Conservation (phyloP, 257 asterid genomes). For the Nicotiana attenuata region DNA sequence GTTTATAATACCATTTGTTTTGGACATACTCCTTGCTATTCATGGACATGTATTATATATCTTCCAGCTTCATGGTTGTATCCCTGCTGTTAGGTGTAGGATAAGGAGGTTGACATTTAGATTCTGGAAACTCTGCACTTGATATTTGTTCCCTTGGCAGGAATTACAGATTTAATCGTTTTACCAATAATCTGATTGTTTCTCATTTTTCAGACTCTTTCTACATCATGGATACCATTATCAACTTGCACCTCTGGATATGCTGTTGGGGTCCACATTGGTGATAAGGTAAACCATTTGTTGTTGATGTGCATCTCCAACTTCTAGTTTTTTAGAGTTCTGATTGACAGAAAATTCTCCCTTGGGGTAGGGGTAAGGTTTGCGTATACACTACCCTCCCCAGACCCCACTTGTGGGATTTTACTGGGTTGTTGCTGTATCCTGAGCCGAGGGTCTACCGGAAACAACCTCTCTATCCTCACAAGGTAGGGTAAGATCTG, state of each 20-base stretch:
- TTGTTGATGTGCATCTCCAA: neutral
- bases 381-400: no score
- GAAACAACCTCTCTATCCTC: no score
- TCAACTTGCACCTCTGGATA: constrained; percentile 35
- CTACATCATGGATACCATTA: constrained; percentile 46
- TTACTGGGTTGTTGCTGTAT: no score
- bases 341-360: neutral
- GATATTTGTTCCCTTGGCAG: neutral
- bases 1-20: neutral
- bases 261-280: constrained; percentile 65
- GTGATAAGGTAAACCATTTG: constrained; percentile 51
- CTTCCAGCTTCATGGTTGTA: neutral
- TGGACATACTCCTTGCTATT: neutral
- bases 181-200: constrained; percentile 12
- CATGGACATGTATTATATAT: neutral
- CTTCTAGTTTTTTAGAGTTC: neutral
- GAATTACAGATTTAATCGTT: neutral
- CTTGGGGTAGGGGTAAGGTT: no score
- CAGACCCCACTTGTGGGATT: no score
- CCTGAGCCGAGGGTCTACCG: no score
- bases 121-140: neutral
- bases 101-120: neutral
- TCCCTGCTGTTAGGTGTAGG: neutral
- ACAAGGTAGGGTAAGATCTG: no score
- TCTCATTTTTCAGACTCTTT: constrained; percentile 49